Base-by-base conservation (phyloP, 345 rosid species). In the Brassica cretica region DNA sequence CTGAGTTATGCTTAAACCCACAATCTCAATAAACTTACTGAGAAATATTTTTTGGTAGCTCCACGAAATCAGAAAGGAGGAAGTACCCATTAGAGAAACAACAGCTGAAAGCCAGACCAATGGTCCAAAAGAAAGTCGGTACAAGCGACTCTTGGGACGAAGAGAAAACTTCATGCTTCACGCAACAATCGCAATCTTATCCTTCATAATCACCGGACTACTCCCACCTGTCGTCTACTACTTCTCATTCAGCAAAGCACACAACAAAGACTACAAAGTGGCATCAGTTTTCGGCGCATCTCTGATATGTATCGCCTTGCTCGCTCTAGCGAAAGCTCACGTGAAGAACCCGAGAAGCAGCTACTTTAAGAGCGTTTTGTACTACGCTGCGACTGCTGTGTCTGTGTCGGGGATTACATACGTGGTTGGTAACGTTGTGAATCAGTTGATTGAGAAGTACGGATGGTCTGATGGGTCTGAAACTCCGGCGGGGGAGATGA, bases 251-350 rank as follows among this genome's bases (percentile, higher is more conserved):
- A 55, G 11, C 4, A 8, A 55, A 55, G 18, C 24, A 55, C 60
- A 66, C 71, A 76, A 84, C 70, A 80, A 68, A 78, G 86, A 90
- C 64, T 73, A 78, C 79, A 94, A 90, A 88, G 83, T 53, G 10
- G 59, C 25, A 55, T 55, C 60, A 2, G 88, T 84, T 3, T 87
- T 84, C 0, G 89, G 72, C 12, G 85, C 88, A 21, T 92, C 96
- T 68, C 86, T 94, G 2, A 33, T 79, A 7, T 90, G 89, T 87
- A 83, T 94, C 58, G 24, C 85, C 60, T 64, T 86, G 61, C 93
- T 94, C 6, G 93, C 96, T 4, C 19, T 80, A 3, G 91, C 89
- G 39, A 94, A 90, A 83, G 96, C 86, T 72, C 83, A 84, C 29
- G 81, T 82, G 27, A 78, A 55, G 71, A 83, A 30, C 46, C 90